Percentiles rank a stretch among this genome's conserved stretches.
Evolutionary conservation across 768 basidiomycete species (phyloP).

Genomic region (Podaxis sp.): DNA sequence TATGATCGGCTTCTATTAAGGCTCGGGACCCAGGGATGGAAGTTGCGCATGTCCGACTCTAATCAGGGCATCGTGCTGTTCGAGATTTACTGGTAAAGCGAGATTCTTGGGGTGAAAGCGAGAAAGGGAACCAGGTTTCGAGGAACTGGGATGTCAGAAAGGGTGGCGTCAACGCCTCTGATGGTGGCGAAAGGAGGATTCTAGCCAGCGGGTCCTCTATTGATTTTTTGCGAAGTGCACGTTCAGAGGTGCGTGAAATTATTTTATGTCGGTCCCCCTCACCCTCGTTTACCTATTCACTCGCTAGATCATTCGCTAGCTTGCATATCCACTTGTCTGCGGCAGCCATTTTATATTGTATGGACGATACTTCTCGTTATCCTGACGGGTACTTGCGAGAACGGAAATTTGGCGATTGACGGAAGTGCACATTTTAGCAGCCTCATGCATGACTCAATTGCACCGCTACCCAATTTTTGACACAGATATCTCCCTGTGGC

Average conservation of each 20-base stretch:
- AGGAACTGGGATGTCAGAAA: neutral
- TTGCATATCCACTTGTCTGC: neutral
- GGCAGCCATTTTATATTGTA: neutral
- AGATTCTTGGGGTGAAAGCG: neutral
- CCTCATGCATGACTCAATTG: neutral
- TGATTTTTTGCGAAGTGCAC: neutral
- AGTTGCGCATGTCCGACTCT: neutral
- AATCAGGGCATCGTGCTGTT: neutral
- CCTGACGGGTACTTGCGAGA: slow-evolving; percentile 1
- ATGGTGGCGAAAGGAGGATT: neutral
- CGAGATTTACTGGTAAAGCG: slow-evolving; percentile 2
- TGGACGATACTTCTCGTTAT: neutral
- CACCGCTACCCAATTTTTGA: neutral
- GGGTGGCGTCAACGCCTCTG: neutral
- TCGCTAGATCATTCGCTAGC: neutral
- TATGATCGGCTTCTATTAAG: slow-evolving; percentile 2
- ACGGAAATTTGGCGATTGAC: slow-evolving; percentile 3
- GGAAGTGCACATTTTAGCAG: neutral
- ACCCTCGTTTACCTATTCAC: neutral
- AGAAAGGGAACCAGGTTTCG: slow-evolving; percentile 2
- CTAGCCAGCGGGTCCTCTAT: neutral
- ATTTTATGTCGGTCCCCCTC: neutral
- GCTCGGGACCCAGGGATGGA: slow-evolving; percentile 7
- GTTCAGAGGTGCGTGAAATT: neutral
- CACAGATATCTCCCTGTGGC: slow-evolving; percentile 7